Evolutionary conservation across 1,139 yeast species (phyloP).

Genomic region (Candida sanyaensis): DNA sequence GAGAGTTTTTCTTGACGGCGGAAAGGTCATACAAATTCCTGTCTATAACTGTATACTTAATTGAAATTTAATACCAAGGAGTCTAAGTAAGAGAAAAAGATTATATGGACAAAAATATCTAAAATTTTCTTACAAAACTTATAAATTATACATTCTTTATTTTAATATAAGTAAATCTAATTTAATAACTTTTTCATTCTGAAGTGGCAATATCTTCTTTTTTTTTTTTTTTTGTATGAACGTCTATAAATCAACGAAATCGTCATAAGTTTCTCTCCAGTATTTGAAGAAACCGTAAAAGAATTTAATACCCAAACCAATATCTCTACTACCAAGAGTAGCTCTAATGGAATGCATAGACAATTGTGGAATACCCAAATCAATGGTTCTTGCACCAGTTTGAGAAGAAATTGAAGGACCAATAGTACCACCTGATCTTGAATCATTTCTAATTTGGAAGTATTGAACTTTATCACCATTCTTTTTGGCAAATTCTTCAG

Average conservation of each 20-base stretch:
- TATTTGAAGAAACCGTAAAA: constrained; percentile 38
- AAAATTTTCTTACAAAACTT: neutral
- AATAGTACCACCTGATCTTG: constrained; percentile 48
- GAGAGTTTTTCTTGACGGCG: no score
- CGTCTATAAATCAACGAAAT: constrained; percentile 21
- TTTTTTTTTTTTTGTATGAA: no score
- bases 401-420: constrained; percentile 42
- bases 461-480: constrained; percentile 35
- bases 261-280: constrained; percentile 34
- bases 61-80: no score
- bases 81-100: no score
- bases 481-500: constrained; percentile 31
- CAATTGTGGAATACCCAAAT: constrained; percentile 47
- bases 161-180: no score
- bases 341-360: constrained; percentile 51
- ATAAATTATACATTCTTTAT: no score
- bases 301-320: constrained; percentile 42
- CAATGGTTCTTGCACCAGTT: constrained; percentile 48
- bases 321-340: constrained; percentile 42
- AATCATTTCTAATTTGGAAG: constrained; percentile 47
- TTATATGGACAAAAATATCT: neutral
- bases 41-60: no score
- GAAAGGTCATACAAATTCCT: constrained; percentile 2
- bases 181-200: no score
- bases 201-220: no score